Evolutionary conservation across 768 basidiomycete species (phyloP).

Genomic region (Lentinula sp.): DNA sequence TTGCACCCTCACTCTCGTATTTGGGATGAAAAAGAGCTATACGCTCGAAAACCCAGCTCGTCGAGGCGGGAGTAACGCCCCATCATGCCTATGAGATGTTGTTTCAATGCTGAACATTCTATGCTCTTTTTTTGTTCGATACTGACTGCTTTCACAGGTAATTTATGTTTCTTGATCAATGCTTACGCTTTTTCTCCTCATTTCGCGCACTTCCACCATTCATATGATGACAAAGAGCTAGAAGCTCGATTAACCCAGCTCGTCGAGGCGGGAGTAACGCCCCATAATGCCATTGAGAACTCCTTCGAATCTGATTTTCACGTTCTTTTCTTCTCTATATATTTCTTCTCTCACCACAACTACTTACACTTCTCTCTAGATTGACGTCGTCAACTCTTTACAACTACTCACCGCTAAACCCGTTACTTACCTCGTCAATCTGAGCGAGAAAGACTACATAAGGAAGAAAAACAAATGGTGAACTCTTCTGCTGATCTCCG

Average conservation of each 20-base stretch:
- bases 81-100: slow-evolving; percentile 57
- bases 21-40: slow-evolving; percentile 67
- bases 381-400: slow-evolving; percentile 86
- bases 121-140: background rate
- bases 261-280: slow-evolving; percentile 84
- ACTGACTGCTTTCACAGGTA: slow-evolving; percentile 15
- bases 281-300: slow-evolving; percentile 59
- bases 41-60: slow-evolving; percentile 85
- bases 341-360: background rate
- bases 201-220: background rate
- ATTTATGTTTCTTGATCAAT: background rate
- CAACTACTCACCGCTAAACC: slow-evolving; percentile 94
- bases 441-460: slow-evolving; percentile 89
- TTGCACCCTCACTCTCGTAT: background rate
- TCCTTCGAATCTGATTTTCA: slow-evolving; percentile 28
- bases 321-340: background rate
- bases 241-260: slow-evolving; percentile 73
- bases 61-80: slow-evolving; percentile 84
- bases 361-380: slow-evolving; percentile 34
- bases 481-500: slow-evolving; percentile 1
- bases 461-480: slow-evolving; percentile 99
- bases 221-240: slow-evolving; percentile 59
- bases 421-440: slow-evolving; percentile 96
- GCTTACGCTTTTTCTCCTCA: background rate
- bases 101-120: slow-evolving; percentile 26